Base-by-base conservation (phyloP, 768 basidiomycete species). In the Boletus tomentosulus region DNA sequence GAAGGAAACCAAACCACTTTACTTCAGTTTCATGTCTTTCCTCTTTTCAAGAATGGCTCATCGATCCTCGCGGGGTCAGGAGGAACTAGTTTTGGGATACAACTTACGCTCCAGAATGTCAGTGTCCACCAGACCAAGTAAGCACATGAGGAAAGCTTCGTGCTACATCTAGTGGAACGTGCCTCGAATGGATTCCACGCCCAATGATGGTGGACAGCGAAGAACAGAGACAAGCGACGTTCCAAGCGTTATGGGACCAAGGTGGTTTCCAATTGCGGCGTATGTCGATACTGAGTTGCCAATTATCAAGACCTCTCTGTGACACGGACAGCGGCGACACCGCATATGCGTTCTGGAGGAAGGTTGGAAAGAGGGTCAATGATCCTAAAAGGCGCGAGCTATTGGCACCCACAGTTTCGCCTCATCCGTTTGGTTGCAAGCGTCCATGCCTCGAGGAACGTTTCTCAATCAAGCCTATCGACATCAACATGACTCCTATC, bases 311-410 rank as follows among this genome's bases (percentile, higher is more conserved):
- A 56, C 34, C 42, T 61, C 2, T 53, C 2, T 0, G 3, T 5
- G 42, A 53, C 56, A 37, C 48, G 53, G 37, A 3, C 3, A 35
- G 38, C 28, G 48, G 53, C 19, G 42, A 49, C 4, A 11, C 16
- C 28, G 48, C 43, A 0, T 61, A 61, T 24, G 41, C 25, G 22
- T 61, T 61, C 19, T 61, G 53, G 56, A 57, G 46, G 27, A 60
- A 47, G 34, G 50, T 60, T 5, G 7, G 46, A 2, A 22, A 51
- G 25, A 48, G 44, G 5, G 4, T 60, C 3, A 38, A 53, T 10
- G 54, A 56, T 16, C 49, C 49, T 4, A 37, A 2, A 6, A 60
- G 56, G 4, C 38, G 48, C 1, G 58, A 50, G 5, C 27, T 50
- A 2, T 34, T 54, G 12, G 50, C 59, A 11, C 57, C 53, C 0